Evolutionary conservation across 73 alveolate species (phyloP).

Genomic region (Symbiodinium pilosum): DNA sequence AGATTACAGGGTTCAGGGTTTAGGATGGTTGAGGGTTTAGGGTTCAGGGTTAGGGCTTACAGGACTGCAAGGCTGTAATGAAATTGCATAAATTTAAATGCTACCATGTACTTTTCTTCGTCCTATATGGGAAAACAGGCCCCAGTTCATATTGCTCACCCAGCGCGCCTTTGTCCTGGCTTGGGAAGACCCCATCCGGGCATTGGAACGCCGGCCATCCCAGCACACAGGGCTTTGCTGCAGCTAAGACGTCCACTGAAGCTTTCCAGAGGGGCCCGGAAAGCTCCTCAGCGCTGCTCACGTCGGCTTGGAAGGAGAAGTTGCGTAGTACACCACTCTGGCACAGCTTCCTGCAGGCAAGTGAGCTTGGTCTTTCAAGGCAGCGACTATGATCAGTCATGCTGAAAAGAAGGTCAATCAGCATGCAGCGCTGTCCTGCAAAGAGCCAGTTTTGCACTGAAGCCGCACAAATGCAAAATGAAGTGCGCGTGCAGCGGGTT

Average conservation of each 20-base stretch:
- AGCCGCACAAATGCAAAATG: constrained; percentile 78
- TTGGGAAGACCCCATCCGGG: background rate
- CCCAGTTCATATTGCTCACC: no score
- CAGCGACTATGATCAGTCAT: background rate
- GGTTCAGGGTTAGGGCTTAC: no score
- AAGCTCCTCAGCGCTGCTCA: background rate
- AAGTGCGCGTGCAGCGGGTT: constrained; percentile 82
- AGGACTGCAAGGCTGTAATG: no score
- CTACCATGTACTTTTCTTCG: no score
- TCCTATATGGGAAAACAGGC: no score
- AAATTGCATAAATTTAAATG: no score
- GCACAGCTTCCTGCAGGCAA: constrained; percentile 23
- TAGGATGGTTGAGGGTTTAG: no score
- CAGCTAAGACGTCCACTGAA: background rate
- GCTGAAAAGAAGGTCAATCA: no score
- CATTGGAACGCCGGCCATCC: background rate
- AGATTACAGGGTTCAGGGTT: no score
- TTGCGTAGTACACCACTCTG: constrained; percentile 30
- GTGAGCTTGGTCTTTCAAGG: no score
- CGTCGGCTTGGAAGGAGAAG: background rate
- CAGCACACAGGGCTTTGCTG: background rate
- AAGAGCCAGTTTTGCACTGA: constrained; percentile 10
- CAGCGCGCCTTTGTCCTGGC: no score
- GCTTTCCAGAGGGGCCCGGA: background rate
- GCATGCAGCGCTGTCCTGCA: constrained; percentile 52